Evolutionary conservation across 352 stramenopile genomes (phyloP).

Genomic region (Pythium grandisporangium): DNA sequence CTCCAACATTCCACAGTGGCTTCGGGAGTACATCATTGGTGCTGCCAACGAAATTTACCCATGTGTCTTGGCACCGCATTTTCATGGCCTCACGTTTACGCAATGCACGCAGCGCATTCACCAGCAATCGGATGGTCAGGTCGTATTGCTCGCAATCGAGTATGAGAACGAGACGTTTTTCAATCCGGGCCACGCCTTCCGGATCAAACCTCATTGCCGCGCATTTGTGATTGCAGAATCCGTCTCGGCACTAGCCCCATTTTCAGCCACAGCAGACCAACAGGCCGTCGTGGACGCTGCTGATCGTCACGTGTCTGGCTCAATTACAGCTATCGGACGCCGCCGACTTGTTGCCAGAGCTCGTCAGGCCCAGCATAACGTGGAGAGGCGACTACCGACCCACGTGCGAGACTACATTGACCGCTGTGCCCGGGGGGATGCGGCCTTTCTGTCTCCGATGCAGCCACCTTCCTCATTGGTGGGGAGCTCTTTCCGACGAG

Average conservation of each 20-base stretch:
- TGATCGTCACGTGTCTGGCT: neutral
- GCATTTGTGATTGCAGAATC: conserved; percentile 77
- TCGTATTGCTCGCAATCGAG: conserved; percentile 71
- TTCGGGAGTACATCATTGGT: conserved; percentile 69
- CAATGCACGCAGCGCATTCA: conserved; percentile 62
- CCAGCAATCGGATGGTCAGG: conserved; percentile 55
- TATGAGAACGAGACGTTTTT: conserved; percentile 52
- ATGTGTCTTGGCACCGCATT: conserved; percentile 36
- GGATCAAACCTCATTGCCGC: conserved; percentile 38
- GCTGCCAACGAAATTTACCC: conserved; percentile 81
- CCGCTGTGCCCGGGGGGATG: conserved; percentile 21
- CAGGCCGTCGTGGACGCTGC: no score
- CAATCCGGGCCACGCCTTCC: conserved; percentile 60
- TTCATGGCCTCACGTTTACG: conserved; percentile 69
- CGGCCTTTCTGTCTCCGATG: conserved; percentile 22
- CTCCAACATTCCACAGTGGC: conserved; percentile 33
- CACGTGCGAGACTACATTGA: conserved; percentile 52
- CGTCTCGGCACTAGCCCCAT: conserved; percentile 32
- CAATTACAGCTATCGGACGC: neutral
- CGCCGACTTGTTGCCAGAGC: conserved; percentile 38
- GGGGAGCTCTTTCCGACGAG: no score
- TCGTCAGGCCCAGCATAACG: conserved; percentile 56
- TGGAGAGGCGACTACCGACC: conserved; percentile 55
- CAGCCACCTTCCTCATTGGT: conserved; percentile 34
- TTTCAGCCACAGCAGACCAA: neutral